Base-by-base conservation (phyloP, 2,329 filamentous ascomycete species). In the Talaromyces albobiverticillius region DNA sequence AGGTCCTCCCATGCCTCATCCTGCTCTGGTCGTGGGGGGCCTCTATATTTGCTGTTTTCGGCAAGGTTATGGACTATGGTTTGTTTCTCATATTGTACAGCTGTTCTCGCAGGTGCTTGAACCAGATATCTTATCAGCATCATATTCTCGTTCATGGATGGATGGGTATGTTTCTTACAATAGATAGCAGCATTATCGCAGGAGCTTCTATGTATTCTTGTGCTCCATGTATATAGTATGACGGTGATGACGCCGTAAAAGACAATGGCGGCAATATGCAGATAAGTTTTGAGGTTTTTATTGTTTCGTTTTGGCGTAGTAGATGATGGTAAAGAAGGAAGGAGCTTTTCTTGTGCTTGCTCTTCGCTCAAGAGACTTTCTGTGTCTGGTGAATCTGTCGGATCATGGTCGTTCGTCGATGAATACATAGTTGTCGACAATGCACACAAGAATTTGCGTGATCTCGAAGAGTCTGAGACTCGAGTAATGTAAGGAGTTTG, bases 91-190 rank as follows among this genome's bases (percentile, higher is more conserved):
- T 46, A 46, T 29, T 25, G 22, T 31, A 46, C 16, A 31, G 42
- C 42, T 31, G 42, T 46, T 46, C 22, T 46, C 42, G 42, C 42
- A 14, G 42, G 42, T 5, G 42, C 42, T 46, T n/a, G n/a, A 26
- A 46, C 25, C n/a, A n/a, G n/a, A 46, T 46, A 14, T 46, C 42
- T 20, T 26, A 46, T 46, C 42, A 46, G 42, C 42, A 46, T 46
- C 42, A 46, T 16, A 29, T 46, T 29, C 6, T 26, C 42, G 25
- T 16, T 16, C 10, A 26, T 16, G 22, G 11, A 26, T 26, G 18
- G 36, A 4, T 7, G 5, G 13, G 22, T 26, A 20, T 26, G 5
- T 26, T 46, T 46, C 42, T 46, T 31, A 46, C 42, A 46, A 26
- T 29, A 46, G 9, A 46, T 31, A 6, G 22, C 11, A 25, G 42